Evolutionary conservation across 2,329 filamentous ascomycete genomes (phyloP), one percentile per base, ranked within the genome.

Genomic region (Lecanoromycetidae sp.): DNA sequence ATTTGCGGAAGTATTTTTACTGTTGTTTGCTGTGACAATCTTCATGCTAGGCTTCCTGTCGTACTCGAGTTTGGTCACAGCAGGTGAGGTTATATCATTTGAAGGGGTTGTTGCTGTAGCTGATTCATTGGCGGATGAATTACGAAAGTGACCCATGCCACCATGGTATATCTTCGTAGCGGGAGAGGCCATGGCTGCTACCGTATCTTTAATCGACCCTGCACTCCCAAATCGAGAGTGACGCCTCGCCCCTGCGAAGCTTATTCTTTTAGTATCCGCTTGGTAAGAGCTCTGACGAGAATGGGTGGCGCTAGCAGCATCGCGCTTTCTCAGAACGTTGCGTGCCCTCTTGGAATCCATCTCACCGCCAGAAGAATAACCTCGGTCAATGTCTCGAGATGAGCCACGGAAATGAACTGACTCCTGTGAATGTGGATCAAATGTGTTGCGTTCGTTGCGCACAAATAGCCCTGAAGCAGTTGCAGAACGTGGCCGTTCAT

Each of bases 321-420:
- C 61, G 29, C 84, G 80, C 66, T 91, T 93, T 63, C 85, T 86
- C 54, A 95, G 69, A 38, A 91, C 71, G 60, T 87, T 93, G 37
- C 84, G 77, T 42, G 61, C 65, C 57, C 77, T 79, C 49, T 82
- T 78, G 35, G 76, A 76, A 53, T 95, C 87, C 9, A 80, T 71
- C 58, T 96, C 90, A 13, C 83, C 84, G 3, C 88, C 87, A 6
- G 90, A 95, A 60, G 95, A 94, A 63, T 96, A 96, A 20, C 88
- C 90, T 29, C 87, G 77, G 58, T 96, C 91, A 13, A 86, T 63
- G 51, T 93, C 84, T 47, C 58, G 49, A 12, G 59, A 58, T 13
- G 20, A 56, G 13, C 66, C 66, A 1, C 67, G 65, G 19, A 59
- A 59, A 19, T 63, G 61, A 40, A 36, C 44, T 10, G 44, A 20